Base-by-base conservation (phyloP, 2,329 filamentous ascomycete species). In the Sporothrix variecibatus region DNA sequence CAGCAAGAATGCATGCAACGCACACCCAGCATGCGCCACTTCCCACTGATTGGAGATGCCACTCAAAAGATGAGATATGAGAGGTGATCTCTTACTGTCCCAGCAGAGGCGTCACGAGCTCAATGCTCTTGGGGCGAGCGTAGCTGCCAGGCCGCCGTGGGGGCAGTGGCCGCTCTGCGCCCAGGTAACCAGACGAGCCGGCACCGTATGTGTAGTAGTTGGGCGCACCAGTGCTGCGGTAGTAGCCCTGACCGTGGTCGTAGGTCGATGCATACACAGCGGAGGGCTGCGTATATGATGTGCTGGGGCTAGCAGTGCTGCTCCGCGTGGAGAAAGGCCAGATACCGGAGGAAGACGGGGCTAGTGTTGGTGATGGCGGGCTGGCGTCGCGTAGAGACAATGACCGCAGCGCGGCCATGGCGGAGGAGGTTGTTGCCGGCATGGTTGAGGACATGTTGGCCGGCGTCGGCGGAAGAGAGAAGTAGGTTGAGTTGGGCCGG, bases 101-200 rank as follows among this genome's bases (percentile, higher is more conserved):
- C 77, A 88, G 80, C 81, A 89, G 86, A 46, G 89, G 89, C 70
- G 89, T 90, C 62, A 91, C 88, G 28, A 91, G 84, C 81, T 91
- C 89, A 78, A 90, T 89, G 82, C 88, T 90, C 81, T 87, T 89
- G 46, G 88, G 88, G 65, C 89, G 84, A 77, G 87, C 70, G 80
- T 89, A 89, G 53, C 84, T 82, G 51, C 85, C 83, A 3, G 88
- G 87, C 69, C 86, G 85, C 67, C 89, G 85, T 11, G 85, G 85
- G 17, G 89, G 89, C 31, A 91, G 81, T 7, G 89, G 89, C 9
- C 89, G 84, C 76, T 90, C 88, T 77, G 84, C 83, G 0, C n/a
- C 53, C 34, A 65, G 64, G 83, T 83, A 68, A 78, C 77, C 51
- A 68, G 79, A 80, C 74, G 83, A 82, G 15, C 51, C 70, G 12